A percentile compares a stretch with the other conserved stretches of the same genome.
Conservation (phyloP, 2,329 filamentous ascomycete species). For the Esteya vermicola region DNA sequence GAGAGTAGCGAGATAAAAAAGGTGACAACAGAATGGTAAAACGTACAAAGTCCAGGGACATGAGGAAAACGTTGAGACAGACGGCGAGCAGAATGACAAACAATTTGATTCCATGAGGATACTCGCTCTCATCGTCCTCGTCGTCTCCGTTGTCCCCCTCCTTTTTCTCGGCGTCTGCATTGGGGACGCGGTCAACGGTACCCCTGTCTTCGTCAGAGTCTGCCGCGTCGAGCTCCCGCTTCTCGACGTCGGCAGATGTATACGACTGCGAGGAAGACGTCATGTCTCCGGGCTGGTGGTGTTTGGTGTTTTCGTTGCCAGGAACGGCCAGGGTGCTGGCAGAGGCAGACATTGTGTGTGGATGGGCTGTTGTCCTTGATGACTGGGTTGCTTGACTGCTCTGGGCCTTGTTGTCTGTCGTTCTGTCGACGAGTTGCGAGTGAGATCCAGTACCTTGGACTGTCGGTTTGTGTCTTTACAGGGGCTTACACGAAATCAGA, state of each 20-base stretch:
- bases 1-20: neutral
- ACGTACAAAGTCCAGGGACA: slow-evolving; percentile 31
- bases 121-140: slow-evolving; percentile 18
- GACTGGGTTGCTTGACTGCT: too few species aligned
- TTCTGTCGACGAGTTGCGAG: too few species aligned
- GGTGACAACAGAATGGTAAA: neutral
- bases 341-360: neutral
- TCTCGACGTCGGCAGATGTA: slow-evolving; percentile 6
- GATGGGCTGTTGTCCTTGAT: too few species aligned
- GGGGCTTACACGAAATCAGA: too few species aligned
- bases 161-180: too few species aligned
- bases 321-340: neutral
- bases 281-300: neutral
- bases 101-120: slow-evolving; percentile 24
- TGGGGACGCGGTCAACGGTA: neutral
- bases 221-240: slow-evolving; percentile 2
- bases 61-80: slow-evolving; percentile 31
- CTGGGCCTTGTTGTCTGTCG: too few species aligned
- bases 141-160: too few species aligned
- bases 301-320: too few species aligned
- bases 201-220: slow-evolving; percentile 7
- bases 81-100: slow-evolving; percentile 31
- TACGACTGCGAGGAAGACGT: slow-evolving; percentile 7
- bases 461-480: too few species aligned
- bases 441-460: too few species aligned